Evolutionary conservation across 2,329 filamentous ascomycete genomes (phyloP).

Genomic region (Ophiostoma sp.): DNA sequence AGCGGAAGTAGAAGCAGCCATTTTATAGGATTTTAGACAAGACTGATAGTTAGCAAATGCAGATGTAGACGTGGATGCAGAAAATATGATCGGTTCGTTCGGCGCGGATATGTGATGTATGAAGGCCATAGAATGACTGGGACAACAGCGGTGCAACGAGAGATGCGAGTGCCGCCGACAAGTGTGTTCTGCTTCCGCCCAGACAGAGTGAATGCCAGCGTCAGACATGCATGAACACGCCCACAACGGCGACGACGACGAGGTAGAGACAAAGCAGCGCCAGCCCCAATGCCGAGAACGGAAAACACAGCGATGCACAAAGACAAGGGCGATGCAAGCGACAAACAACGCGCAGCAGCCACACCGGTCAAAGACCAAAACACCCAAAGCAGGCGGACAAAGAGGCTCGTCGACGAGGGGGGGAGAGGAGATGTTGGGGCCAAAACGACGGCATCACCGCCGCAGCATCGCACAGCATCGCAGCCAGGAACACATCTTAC

Average conservation of each 20-base stretch:
- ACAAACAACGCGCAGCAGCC: not conserved
- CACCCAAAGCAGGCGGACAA: slow-evolving; percentile 8
- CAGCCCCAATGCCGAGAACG: not conserved
- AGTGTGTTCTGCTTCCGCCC: not conserved
- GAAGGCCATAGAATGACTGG: not conserved
- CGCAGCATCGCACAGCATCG: not conserved
- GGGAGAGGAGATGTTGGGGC: not conserved
- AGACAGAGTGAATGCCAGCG: not conserved
- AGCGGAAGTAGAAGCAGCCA: slow-evolving; percentile 55
- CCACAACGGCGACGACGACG: not conserved
- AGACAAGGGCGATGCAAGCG: not conserved
- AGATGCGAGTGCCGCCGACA: not conserved
- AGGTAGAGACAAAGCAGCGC: not conserved
- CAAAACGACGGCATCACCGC: not conserved
- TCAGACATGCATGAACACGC: not conserved
- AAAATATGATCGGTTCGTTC: not conserved
- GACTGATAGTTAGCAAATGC: slow-evolving; percentile 23
- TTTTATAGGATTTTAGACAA: slow-evolving; percentile 39
- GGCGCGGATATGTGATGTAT: not conserved
- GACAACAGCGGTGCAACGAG: not conserved
- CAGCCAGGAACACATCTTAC: not conserved
- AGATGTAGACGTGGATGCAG: not conserved
- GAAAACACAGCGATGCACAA: not conserved
- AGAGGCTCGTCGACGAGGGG: not conserved
- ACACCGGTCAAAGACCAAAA: not conserved